Base-by-base conservation (phyloP, 148 eudicot genomes). In the Talinum fruticosum region DNA sequence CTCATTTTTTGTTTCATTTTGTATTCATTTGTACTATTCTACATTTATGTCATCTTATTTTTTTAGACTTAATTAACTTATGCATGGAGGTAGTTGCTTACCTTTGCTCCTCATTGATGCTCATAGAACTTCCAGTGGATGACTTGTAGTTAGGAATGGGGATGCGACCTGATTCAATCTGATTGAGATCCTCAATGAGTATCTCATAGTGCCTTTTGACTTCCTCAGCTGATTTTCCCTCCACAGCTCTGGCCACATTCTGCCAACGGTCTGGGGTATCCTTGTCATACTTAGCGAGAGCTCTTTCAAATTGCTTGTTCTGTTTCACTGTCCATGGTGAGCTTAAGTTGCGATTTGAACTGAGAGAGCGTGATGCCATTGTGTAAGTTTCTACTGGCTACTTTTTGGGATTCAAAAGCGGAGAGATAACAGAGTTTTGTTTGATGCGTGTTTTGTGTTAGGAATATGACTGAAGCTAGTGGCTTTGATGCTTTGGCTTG, bases 261-360 rank as follows among this genome's bases (percentile, higher is more conserved):
- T 82, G 83, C 87, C 87, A 85, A 62, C 87, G 82, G 67, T 82
- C 85, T n/a, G 75, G 79, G 49, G 84, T 78, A 32, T 78, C 81
- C 81, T 74, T 74, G 75, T 78, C 84, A 16, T 78, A 80, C 79
- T 66, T 62, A 65, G 87, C 87, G 23, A 85, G 81, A 37, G 87
- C 87, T 71, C 80, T 78, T 72, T 85, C 87, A 18, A 85, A 85
- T 38, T 79, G 78, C 83, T 85, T 85, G 85, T 85, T 85, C 79
- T 85, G 85, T 36, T 82, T 78, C 53, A 81, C 61, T 28, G 87
- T 85, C 87, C 87, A 85, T 71, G 83, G 3, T 34, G 81, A 75
- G 65, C 79, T 61, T 28, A 59, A n/a, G 37, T 71, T 65, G 68
- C 80, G 66, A 41, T 57, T 78, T 38, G 79, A 79, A 23, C 76